Evolutionary conservation across 108 stramenopile species (phyloP).

Genomic region (Mayamaea pseudoterrestris): DNA sequence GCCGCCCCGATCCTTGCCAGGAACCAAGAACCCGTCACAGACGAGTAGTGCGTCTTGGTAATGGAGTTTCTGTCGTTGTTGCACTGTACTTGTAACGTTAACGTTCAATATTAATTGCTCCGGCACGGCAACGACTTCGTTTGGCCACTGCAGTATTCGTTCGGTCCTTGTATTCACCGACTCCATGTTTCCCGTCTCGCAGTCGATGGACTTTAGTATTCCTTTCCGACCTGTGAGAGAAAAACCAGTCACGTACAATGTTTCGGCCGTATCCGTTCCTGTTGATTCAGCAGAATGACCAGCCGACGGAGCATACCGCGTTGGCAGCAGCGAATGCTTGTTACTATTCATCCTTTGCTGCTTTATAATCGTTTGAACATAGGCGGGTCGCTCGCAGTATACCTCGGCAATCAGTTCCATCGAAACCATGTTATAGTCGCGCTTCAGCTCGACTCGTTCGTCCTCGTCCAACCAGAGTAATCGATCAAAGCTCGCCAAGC

Average conservation of each 20-base stretch:
- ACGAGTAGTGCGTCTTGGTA: slow-evolving; percentile 69
- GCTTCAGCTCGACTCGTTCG: slow-evolving; percentile 44
- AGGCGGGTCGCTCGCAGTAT: slow-evolving; percentile 58
- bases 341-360: background rate
- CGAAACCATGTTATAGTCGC: slow-evolving; percentile 40
- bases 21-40: slow-evolving; percentile 91
- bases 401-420: slow-evolving; percentile 71
- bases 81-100: no score
- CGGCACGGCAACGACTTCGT: slow-evolving; percentile 76
- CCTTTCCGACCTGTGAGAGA: slow-evolving; percentile 59
- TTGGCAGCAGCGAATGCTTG: background rate
- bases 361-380: slow-evolving; percentile 22
- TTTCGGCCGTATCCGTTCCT: slow-evolving; percentile 16
- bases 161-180: slow-evolving; percentile 42
- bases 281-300: background rate
- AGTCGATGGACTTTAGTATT: slow-evolving; percentile 44
- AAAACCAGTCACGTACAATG: slow-evolving; percentile 78
- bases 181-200: slow-evolving; percentile 33
- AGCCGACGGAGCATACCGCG: background rate
- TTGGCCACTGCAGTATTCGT: slow-evolving; percentile 77
- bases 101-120: background rate
- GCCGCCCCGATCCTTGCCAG: slow-evolving; percentile 87
- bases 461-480: slow-evolving; percentile 50
- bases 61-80: background rate
- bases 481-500: slow-evolving; percentile 49